phyloP scores from a whole-genome alignment of 2,329 filamentous ascomycete species.

The Trichoderma guizhouense region DNA sequence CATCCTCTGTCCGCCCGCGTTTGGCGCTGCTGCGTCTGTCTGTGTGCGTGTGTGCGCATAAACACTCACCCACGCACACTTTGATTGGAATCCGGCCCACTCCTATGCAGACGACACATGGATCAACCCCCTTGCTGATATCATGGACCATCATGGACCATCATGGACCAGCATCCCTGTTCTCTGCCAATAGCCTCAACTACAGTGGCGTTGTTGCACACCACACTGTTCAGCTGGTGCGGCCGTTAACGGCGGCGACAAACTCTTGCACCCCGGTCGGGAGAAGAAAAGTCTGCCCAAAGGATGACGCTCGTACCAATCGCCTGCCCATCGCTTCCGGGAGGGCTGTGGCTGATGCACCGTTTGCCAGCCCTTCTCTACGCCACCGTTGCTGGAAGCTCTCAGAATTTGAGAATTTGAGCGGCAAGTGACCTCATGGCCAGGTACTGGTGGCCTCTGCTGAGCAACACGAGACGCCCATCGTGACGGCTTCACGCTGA shows the following conservation, averaged over 20 bases:
- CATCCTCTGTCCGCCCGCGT: background rate
- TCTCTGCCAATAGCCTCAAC: background rate
- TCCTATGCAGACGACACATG: constrained; percentile 1
- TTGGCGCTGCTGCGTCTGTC: background rate
- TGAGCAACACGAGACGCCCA: background rate
- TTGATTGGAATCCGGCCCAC: background rate
- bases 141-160: background rate
- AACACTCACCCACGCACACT: background rate
- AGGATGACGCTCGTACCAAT: constrained; percentile 1
- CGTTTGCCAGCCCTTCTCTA: background rate
- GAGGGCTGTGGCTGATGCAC: constrained; percentile 4
- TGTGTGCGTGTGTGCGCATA: background rate
- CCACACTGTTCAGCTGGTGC: constrained; percentile 12
- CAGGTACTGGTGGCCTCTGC: background rate
- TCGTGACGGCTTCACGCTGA: constrained; percentile 4
- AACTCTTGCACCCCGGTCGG: background rate
- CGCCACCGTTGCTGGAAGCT: constrained; percentile 1
- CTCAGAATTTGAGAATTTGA: background rate
- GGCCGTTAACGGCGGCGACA: background rate
- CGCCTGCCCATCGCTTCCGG: background rate
- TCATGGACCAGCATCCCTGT: constrained; percentile 1
- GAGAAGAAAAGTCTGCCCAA: constrained; percentile 13
- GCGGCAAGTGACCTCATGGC: constrained; percentile 16
- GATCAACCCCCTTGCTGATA: background rate
- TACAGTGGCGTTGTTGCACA: constrained; percentile 13